Evolutionary conservation across 75 land plant species (phyloP).

Genomic region (Cryptomeria japonica): DNA sequence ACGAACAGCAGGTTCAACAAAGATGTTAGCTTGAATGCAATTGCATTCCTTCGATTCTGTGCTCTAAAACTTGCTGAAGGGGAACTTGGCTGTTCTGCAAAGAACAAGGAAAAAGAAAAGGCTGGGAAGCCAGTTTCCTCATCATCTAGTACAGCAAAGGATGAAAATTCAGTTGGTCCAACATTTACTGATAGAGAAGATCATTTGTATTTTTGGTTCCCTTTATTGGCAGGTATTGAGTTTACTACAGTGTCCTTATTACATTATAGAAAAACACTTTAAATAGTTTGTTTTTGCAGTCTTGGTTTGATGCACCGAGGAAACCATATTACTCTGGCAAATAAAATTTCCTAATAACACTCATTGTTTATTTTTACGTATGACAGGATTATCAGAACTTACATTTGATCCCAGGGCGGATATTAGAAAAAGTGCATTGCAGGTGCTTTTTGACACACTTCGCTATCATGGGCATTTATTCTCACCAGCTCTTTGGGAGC

Average conservation of each 20-base stretch:
- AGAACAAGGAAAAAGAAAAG: constrained; percentile 50
- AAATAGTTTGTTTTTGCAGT: neutral
- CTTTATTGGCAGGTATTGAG: constrained; percentile 85
- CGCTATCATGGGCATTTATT: constrained; percentile 95
- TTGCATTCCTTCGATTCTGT: constrained; percentile 90
- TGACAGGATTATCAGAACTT: constrained; percentile 95
- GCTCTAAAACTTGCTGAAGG: constrained; percentile 98
- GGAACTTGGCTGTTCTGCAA: constrained; percentile 70
- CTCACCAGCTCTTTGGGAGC: constrained; percentile 94
- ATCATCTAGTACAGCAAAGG: constrained; percentile 32
- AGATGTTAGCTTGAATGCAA: constrained; percentile 96
- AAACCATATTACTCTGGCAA: constrained; percentile 5
- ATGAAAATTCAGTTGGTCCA: constrained; percentile 49
- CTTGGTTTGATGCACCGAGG: neutral
- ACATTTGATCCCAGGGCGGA: constrained; percentile 98
- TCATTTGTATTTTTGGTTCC: constrained; percentile 97
- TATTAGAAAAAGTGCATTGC: constrained; percentile 90
- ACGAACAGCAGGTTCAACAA: constrained; percentile 96
- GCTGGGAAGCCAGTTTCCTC: constrained; percentile 30
- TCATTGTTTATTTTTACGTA: neutral
- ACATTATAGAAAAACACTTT: neutral
- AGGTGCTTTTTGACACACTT: constrained; percentile 92
- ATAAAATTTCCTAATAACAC: neutral
- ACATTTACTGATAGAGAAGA: constrained; percentile 80
- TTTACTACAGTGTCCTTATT: neutral